Conservation (phyloP, 495 filamentous ascomycete genomes). For the Trypethelium eluteriae region DNA sequence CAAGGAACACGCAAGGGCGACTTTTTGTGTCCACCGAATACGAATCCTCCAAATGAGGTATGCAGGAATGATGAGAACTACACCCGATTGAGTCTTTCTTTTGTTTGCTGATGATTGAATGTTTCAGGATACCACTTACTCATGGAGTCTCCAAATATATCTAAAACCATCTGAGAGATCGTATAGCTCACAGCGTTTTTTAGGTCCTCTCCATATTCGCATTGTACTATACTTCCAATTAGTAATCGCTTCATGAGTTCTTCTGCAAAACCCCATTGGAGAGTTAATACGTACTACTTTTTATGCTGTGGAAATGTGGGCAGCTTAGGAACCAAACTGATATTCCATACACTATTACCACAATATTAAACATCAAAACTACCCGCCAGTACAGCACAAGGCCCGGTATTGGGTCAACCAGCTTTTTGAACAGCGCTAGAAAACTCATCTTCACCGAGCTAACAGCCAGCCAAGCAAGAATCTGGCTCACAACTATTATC, state of each 20-base stretch:
- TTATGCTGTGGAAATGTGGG: background rate
- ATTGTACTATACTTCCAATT: constrained; percentile 5
- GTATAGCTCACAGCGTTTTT: background rate
- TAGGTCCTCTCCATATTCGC: background rate
- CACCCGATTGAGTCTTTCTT: constrained; percentile 13
- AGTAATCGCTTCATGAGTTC: background rate
- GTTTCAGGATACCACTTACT: background rate
- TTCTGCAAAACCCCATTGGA: background rate
- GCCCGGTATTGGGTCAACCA: background rate
- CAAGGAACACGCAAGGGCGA: background rate
- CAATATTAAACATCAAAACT: background rate
- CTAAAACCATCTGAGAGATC: constrained; percentile 6
- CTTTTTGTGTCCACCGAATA: background rate
- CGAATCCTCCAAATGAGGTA: background rate
- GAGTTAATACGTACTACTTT: background rate
- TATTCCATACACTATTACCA: background rate
- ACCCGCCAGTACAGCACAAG: background rate
- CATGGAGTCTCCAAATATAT: background rate
- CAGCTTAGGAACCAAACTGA: background rate
- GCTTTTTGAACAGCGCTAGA: background rate
- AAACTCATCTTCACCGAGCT: background rate
- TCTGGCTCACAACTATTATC: background rate
- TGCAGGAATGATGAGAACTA: background rate
- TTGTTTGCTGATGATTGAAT: background rate
- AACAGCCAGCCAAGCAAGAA: constrained; percentile 1